Evolutionary conservation across 331 rosid species (phyloP).

Genomic region (Ulmus americana): DNA sequence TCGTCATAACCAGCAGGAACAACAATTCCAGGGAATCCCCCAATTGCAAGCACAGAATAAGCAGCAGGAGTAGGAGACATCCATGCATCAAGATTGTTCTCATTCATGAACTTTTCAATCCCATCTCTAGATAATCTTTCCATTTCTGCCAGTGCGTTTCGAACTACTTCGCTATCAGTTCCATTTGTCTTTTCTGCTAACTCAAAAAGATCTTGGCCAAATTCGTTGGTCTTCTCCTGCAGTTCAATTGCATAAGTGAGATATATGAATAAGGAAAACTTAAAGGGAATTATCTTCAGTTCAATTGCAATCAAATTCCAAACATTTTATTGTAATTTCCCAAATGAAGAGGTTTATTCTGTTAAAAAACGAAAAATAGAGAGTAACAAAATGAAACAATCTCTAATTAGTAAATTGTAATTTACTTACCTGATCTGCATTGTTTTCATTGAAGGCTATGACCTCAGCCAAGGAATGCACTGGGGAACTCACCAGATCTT

Average conservation of each 20-base stretch:
- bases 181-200: constrained; percentile 44
- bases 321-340: too few species aligned
- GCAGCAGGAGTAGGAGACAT: constrained; percentile 26
- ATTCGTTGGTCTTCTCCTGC: constrained; percentile 45
- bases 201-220: constrained; percentile 44
- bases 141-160: constrained; percentile 28
- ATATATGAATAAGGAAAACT: neutral
- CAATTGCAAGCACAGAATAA: constrained; percentile 37
- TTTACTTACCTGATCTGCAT: constrained; percentile 31
- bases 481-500: constrained; percentile 31
- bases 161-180: constrained; percentile 18
- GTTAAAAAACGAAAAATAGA: too few species aligned
- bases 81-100: constrained; percentile 50
- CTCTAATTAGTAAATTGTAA: too few species aligned
- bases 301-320: too few species aligned
- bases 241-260: too few species aligned
- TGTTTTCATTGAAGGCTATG: constrained; percentile 37
- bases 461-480: constrained; percentile 33
- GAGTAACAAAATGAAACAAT: too few species aligned
- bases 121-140: constrained; percentile 34
- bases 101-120: constrained; percentile 46
- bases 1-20: constrained; percentile 56
- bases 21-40: constrained; percentile 57
- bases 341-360: too few species aligned
- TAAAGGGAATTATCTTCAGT: too few species aligned